Percentiles rank a stretch among this genome's conserved stretches.
Evolutionary conservation across 192 early-diverging fungal genomes (phyloP).

Genomic region (Phlyctochytrium planicorne): DNA sequence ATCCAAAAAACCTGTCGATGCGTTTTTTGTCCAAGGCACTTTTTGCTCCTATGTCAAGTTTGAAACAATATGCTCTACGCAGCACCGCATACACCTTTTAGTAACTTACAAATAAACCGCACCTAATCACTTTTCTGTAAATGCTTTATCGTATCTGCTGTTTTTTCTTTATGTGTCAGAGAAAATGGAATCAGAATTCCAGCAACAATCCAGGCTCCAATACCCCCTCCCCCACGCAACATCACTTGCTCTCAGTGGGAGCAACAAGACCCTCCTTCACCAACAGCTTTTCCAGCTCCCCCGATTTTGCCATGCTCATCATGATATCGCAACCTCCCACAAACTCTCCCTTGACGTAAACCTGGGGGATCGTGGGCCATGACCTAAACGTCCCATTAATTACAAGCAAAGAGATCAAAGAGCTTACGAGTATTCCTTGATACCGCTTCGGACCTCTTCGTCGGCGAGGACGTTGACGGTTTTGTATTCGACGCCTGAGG

Average conservation of each 20-base stretch:
- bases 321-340: constrained; percentile 94
- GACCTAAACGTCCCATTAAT: constrained; percentile 26
- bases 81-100: too few species aligned
- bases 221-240: too few species aligned
- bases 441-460: constrained; percentile 85
- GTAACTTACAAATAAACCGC: too few species aligned
- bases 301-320: constrained; percentile 82
- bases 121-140: too few species aligned
- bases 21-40: too few species aligned
- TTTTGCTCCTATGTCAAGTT: too few species aligned
- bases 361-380: constrained; percentile 97
- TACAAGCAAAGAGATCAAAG: constrained; percentile 36
- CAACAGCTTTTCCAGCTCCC: constrained; percentile 81
- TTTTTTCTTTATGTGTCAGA: too few species aligned
- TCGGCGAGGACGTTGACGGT: constrained; percentile 86
- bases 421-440: constrained; percentile 88
- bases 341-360: constrained; percentile 95
- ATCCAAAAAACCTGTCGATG: too few species aligned
- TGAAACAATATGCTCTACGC: too few species aligned
- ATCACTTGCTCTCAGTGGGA: neutral
- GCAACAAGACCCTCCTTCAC: constrained; percentile 70
- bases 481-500: constrained; percentile 73
- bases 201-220: too few species aligned
- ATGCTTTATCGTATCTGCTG: too few species aligned
- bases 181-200: too few species aligned